Percentiles rank a stretch among this genome's conserved stretches.
phyloP scores from a whole-genome alignment of 1,284 basidiomycete genomes.

The Amylostereum chailletii region DNA sequence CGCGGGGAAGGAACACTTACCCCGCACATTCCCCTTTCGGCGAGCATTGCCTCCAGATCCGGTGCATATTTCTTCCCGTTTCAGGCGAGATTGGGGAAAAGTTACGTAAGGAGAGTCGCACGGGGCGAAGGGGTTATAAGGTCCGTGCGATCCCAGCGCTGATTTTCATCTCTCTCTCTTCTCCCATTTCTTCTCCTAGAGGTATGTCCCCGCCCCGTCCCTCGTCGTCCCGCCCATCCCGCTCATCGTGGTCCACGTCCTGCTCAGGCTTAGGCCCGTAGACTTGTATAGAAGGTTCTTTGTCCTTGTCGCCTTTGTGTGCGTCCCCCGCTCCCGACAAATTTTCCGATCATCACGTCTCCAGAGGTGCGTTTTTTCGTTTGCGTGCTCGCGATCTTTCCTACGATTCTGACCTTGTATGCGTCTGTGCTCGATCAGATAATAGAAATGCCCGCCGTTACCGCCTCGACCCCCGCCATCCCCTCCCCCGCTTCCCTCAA shows the following conservation, averaged over 20 bases:
- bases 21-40: too few species aligned
- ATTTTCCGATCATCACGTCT: constrained; percentile 19
- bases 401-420: too few species aligned
- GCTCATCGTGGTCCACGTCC: constrained; percentile 8
- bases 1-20: too few species aligned
- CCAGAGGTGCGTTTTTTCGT: constrained; percentile 3
- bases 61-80: too few species aligned
- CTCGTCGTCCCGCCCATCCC: constrained; percentile 2
- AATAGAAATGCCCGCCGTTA: constrained; percentile 65
- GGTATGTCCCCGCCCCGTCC: constrained; percentile 25
- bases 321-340: constrained; percentile 21
- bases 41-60: too few species aligned
- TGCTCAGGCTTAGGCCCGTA: constrained; percentile 21
- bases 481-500: constrained; percentile 59
- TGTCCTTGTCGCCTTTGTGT: constrained; percentile 29
- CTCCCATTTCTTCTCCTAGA: constrained; percentile 34
- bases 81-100: too few species aligned
- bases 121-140: too few species aligned
- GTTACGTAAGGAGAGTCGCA: too few species aligned
- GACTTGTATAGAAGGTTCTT: constrained; percentile 26
- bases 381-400: neutral
- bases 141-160: too few species aligned
- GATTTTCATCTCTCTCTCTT: constrained; percentile 23
- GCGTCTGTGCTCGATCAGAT: constrained; percentile 23
- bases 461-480: constrained; percentile 36